A percentile compares a stretch with the other conserved stretches of the same genome.
phyloP scores from a whole-genome alignment of 805 yeast genomes.

The Wickerhamiella spandovensis region DNA sequence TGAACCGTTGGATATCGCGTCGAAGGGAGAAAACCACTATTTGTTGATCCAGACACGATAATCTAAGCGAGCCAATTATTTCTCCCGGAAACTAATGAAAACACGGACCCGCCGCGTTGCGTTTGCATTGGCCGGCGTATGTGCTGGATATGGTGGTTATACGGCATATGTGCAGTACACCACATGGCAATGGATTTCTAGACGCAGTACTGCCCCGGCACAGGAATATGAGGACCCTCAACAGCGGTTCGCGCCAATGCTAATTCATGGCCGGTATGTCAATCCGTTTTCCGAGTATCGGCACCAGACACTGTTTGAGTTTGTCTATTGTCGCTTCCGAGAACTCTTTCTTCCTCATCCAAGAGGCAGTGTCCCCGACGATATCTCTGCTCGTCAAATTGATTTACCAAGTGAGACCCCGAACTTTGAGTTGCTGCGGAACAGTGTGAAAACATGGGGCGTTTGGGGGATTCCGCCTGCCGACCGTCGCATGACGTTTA shows the following conservation, averaged over 20 bases:
- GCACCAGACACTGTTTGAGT: conserved; percentile 80
- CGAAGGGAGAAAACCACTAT: too few species aligned
- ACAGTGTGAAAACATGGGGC: neutral
- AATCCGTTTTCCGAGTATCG: conserved; percentile 88
- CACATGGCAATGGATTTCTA: neutral
- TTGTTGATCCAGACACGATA: too few species aligned
- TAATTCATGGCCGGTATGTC: conserved; percentile 52
- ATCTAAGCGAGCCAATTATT: neutral
- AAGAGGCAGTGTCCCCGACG: conserved; percentile 46
- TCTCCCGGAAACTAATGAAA: neutral
- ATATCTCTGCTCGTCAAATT: conserved; percentile 34
- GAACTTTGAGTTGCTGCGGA: conserved; percentile 26
- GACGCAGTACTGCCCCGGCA: neutral
- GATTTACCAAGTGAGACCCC: conserved; percentile 52
- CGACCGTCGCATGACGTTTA: conserved; percentile 41
- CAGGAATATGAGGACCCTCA: conserved; percentile 11
- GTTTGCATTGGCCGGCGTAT: conserved; percentile 3
- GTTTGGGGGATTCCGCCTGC: conserved; percentile 7
- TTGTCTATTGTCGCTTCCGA: conserved; percentile 53
- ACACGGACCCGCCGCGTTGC: neutral
- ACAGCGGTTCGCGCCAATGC: conserved; percentile 15
- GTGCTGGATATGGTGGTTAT: neutral
- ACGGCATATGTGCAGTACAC: neutral
- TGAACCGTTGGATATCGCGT: too few species aligned
- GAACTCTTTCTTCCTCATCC: conserved; percentile 53